Base-by-base conservation (phyloP, 805 yeast species). In the baker's yeast (Saccharomyces cerevisiae) region DNA sequence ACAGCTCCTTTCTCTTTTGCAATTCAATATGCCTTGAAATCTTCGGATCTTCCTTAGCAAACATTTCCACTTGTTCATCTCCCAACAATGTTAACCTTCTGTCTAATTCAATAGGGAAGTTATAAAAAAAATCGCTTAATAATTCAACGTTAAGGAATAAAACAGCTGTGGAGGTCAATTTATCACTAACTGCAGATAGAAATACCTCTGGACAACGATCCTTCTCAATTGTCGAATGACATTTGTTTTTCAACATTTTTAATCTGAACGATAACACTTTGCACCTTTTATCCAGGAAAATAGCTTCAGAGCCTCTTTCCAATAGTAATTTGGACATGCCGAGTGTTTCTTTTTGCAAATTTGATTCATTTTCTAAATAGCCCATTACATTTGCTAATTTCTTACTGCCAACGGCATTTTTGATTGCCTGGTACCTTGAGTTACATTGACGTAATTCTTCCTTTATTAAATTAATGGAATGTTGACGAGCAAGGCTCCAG, bases 31-130 rank as follows among this genome's bases (percentile, higher is more conserved):
- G 99, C 61, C 85, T 80, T 67, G 86, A 86, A 54, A 95, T 82
- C 71, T 84, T 87, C 22, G 96, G 94, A 71, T 94, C 97, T 70
- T 94, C 97, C 62, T 89, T 89, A 0, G 99, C 99, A 73, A 92
- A 89, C 56, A 73, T 72, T 64, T 91, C 97, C 51, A 94, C 78
- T 65, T 91, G 95, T 52, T 89, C 95, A 51, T 78, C 77, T 8
- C 81, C 75, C 64, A 94, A 73, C 46, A 78, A 77, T 56, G 77
- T 75, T 53, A 94, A 78, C 59, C 83, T 82, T 51, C 76, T 76
- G 68, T 94, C 99, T 57, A 94, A 76, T 70, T 90, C 97, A 55
- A 98, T 79, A 2, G 99, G 98, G 71, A 94, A 92, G 62, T 90
- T 89, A 70, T 95, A 94, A 68, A 92, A 95, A 66, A 94, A 94